Percentiles rank a stretch among this genome's conserved stretches.
phyloP scores from a whole-genome alignment of 2,329 filamentous ascomycete genomes.

The Macrophomina tecta region DNA sequence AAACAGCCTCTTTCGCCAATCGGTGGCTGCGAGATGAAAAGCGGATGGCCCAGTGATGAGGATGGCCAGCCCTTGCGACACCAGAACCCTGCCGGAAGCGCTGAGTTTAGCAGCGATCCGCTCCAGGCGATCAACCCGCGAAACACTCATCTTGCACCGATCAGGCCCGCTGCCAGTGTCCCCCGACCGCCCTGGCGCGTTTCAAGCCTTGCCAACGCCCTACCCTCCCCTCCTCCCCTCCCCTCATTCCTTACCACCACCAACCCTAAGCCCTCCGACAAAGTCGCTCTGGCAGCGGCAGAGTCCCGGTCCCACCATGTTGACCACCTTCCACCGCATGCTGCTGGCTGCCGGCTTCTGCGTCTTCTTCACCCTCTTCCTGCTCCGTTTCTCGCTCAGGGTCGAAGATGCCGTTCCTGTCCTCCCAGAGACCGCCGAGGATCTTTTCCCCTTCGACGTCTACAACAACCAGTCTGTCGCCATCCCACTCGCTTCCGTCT shows the following conservation, averaged over 20 bases:
- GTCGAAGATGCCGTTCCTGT: constrained; percentile 17
- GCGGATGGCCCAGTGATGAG: constrained; percentile 14
- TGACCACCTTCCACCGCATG: constrained; percentile 25
- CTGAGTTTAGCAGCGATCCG: constrained; percentile 25
- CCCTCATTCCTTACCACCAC: not conserved
- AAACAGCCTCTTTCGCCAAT: constrained; percentile 12
- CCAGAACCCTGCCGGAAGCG: constrained; percentile 15
- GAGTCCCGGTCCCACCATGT: constrained; percentile 9
- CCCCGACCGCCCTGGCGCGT: constrained; percentile 20
- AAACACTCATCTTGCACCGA: constrained; percentile 19
- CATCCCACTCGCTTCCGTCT: constrained; percentile 17
- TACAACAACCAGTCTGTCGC: constrained; percentile 19
- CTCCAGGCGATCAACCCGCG: constrained; percentile 24
- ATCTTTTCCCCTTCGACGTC: constrained; percentile 1
- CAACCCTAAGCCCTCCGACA: too few relatives aligned
- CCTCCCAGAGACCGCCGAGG: constrained; percentile 1
- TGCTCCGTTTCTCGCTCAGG: constrained; percentile 21
- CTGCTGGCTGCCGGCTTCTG: constrained; percentile 15
- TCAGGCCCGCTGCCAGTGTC: constrained; percentile 21
- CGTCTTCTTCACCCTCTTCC: constrained; percentile 18
- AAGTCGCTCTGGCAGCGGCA: constrained; percentile 22
- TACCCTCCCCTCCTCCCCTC: not conserved
- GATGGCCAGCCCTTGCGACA: constrained; percentile 23
- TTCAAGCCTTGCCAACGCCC: not conserved
- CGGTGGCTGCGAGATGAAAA: constrained; percentile 5